Evolutionary conservation across 306 rosid genomes (phyloP), one percentile per base, ranked within the genome.

Genomic region (Cucumis melo): DNA sequence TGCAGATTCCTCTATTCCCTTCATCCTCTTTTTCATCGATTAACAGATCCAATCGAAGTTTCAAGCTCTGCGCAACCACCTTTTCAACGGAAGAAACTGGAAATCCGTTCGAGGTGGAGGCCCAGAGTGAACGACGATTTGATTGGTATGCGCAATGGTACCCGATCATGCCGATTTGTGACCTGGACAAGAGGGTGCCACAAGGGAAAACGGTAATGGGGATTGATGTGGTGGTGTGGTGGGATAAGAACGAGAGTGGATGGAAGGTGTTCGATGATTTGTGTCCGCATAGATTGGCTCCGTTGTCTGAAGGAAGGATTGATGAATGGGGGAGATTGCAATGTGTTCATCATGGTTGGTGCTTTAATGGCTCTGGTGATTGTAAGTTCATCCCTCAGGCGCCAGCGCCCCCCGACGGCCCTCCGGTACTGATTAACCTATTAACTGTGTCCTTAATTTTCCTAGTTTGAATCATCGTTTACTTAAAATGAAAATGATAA

Each of bases 281-380:
- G 0, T 93, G 98, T 84, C 98, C 98, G 71, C 98, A 93, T 83
- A 85, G 98, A 57, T 74, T 93, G 81, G 98, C 98, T 11, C 97
- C 98, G 6, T 86, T 93, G 46, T 93, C 96, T 61, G 98, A 93
- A 75, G 98, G 97, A 46, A 85, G 98, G 81, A 93, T 93, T 77
- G 98, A 93, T 81, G 92, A 87, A 67, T 87, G 94, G 96, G 98
- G 98, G 3, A 85, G 98, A 70, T 76, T 91, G 81, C 98, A 91
- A 81, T 93, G 98, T 68, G 98, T 93, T 16, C 91, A 93, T 59
- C 97, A 93, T 82, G 98, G 98, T 36, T 93, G 96, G 97, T 93
- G 98, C 77, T 93, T 93, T 68, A 83, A 87, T 87, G 97, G 97
- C 44, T 76, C 79, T 15, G 79, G 79, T 39, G 88, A 88, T 38